phyloP scores from a whole-genome alignment of 768 basidiomycete species.

The Boletus tomentosulus region DNA sequence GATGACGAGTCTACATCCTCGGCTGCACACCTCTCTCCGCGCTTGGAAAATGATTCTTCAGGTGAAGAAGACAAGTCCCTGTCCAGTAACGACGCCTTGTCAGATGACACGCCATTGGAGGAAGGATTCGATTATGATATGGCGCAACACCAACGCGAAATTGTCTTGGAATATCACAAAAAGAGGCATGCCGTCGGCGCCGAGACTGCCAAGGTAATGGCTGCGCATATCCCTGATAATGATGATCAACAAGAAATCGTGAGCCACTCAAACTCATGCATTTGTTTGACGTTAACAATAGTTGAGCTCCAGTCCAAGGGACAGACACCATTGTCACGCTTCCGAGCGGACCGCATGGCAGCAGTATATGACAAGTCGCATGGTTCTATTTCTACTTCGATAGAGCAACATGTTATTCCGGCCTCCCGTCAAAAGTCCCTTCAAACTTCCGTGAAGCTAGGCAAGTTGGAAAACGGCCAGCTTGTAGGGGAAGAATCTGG shows the following conservation, averaged over 20 bases:
- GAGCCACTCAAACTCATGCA: conserved; percentile 13
- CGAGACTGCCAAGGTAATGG: conserved; percentile 49
- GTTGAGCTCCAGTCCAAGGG: conserved; percentile 32
- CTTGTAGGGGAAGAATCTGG: conserved; percentile 48
- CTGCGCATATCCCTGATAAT: conserved; percentile 41
- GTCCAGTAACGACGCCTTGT: conserved; percentile 24
- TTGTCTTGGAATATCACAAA: conserved; percentile 65
- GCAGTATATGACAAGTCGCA: conserved; percentile 44
- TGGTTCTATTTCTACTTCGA: conserved; percentile 34
- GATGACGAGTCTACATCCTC: conserved; percentile 62
- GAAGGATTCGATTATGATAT: conserved; percentile 57
- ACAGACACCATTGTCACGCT: conserved; percentile 57
- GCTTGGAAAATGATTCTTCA: conserved; percentile 26
- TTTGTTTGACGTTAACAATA: conserved; percentile 1
- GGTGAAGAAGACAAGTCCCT: conserved; percentile 17
- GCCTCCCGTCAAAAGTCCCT: conserved; percentile 44
- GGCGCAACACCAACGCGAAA: conserved; percentile 68
- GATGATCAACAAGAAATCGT: conserved; percentile 46
- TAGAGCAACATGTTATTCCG: conserved; percentile 41
- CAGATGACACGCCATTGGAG: conserved; percentile 39
- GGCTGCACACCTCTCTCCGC: conserved; percentile 30
- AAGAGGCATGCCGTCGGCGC: conserved; percentile 56
- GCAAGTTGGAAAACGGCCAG: conserved; percentile 48
- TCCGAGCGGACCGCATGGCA: conserved; percentile 56
- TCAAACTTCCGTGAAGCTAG: conserved; percentile 50